A percentile compares a stretch with the other conserved stretches of the same genome.
These are phyloP conservation scores for Starmerella gropengiesseri DNA, from an alignment of 805 yeast genomes.

Conservation along the genomic window DNA sequence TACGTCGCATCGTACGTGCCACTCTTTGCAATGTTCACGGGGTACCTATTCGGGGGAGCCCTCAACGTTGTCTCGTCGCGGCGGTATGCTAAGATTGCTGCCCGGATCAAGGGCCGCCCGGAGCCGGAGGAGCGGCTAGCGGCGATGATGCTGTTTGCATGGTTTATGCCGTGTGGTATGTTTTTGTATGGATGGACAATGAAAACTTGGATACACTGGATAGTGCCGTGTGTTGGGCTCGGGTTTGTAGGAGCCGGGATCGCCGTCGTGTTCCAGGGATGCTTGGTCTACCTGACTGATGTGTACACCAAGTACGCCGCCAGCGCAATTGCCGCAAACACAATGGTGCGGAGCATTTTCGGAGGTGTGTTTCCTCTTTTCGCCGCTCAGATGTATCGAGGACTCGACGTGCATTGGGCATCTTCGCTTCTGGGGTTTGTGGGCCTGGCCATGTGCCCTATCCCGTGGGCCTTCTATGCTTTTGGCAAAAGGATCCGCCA, in stretches of 20 bases:
- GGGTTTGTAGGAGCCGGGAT: slow-evolving; percentile 43
- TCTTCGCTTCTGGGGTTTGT: slow-evolving; percentile 40
- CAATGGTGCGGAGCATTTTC: slow-evolving; percentile 44
- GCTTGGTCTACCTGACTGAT: slow-evolving; percentile 51
- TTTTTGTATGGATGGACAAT: slow-evolving; percentile 89
- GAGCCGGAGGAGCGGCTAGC: slow-evolving; percentile 73
- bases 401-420: slow-evolving; percentile 44
- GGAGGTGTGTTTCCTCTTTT: slow-evolving; percentile 58
- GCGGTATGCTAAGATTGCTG: slow-evolving; percentile 29
- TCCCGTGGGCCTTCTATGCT: slow-evolving; percentile 43
- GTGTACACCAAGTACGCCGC: slow-evolving; percentile 49
- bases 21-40: slow-evolving; percentile 29
- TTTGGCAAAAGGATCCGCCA: slow-evolving; percentile 33
- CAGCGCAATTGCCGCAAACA: slow-evolving; percentile 52
- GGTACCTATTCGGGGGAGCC: slow-evolving; percentile 30
- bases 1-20: slow-evolving; percentile 29
- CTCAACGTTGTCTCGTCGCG: slow-evolving; percentile 26
- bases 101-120: slow-evolving; percentile 34
- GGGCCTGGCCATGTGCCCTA: slow-evolving; percentile 35
- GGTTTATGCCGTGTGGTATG: slow-evolving; percentile 61
- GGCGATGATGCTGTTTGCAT: slow-evolving; percentile 63
- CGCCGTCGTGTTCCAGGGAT: slow-evolving; percentile 47
- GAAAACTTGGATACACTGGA: slow-evolving; percentile 46
- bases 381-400: slow-evolving; percentile 47
- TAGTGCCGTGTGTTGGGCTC: slow-evolving; percentile 47